Conservation (phyloP, 2,329 filamentous ascomycete species). For the Dryadomyces quercus-mongolicae region DNA sequence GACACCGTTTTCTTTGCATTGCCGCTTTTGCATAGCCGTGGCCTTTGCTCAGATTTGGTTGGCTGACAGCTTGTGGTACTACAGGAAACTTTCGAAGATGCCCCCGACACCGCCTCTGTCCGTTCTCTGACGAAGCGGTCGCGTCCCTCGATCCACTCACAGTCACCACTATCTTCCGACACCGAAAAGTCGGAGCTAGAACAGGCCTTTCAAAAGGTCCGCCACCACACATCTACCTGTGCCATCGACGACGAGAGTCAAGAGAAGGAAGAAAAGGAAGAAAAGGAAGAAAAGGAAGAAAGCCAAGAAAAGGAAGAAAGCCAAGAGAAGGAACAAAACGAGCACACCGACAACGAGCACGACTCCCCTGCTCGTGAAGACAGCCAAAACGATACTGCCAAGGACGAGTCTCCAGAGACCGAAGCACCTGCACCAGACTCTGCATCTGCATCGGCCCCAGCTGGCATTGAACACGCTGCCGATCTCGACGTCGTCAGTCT, state of each 20-base stretch:
- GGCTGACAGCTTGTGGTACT: conserved; percentile 2
- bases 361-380: conserved; percentile 4
- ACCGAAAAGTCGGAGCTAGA: conserved; percentile 18
- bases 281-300: conserved; percentile 18
- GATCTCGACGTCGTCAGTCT: conserved; percentile 52
- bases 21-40: not conserved
- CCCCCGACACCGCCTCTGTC: conserved; percentile 50
- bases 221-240: conserved; percentile 1
- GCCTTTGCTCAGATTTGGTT: not conserved
- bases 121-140: conserved; percentile 50
- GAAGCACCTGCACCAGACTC: too few relatives aligned
- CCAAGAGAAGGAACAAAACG: conserved; percentile 4
- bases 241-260: conserved; percentile 9
- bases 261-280: conserved; percentile 17
- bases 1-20: not conserved
- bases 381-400: not conserved
- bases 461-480: conserved; percentile 29
- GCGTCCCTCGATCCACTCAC: conserved; percentile 13
- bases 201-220: conserved; percentile 11
- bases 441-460: conserved; percentile 21
- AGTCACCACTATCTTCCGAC: conserved; percentile 10
- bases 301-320: conserved; percentile 17
- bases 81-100: conserved; percentile 77
- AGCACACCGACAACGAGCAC: conserved; percentile 12
- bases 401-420: conserved; percentile 14